phyloP scores from a whole-genome alignment of 2,329 filamentous ascomycete species.

The Delphinella strobiligena region DNA sequence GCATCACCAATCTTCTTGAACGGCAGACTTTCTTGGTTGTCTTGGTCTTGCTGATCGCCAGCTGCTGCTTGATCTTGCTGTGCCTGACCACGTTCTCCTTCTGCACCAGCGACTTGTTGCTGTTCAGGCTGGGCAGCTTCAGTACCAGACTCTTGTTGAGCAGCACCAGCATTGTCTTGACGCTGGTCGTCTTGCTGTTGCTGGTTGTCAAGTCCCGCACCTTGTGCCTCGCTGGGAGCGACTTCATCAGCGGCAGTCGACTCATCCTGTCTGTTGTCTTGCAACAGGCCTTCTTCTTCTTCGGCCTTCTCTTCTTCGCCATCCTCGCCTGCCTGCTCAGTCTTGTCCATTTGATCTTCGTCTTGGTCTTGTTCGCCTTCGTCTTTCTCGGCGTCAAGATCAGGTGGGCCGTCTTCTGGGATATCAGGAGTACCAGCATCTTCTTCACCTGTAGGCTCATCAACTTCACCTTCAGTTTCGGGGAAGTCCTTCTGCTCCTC shows the following conservation, averaged over 20 bases:
- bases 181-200: slow-evolving; percentile 47
- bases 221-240: slow-evolving; percentile 10
- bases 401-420: slow-evolving; percentile 15
- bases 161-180: slow-evolving; percentile 39
- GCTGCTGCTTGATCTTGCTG: slow-evolving; percentile 7
- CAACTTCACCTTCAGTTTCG: slow-evolving; percentile 13
- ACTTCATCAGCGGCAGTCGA: slow-evolving; percentile 12
- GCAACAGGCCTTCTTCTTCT: slow-evolving; percentile 11
- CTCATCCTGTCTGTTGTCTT: slow-evolving; percentile 13
- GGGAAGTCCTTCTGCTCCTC: slow-evolving; percentile 10
- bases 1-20: slow-evolving; percentile 94
- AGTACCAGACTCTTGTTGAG: slow-evolving; percentile 53
- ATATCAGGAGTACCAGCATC: slow-evolving; percentile 8
- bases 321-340: slow-evolving; percentile 29
- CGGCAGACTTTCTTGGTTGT: slow-evolving; percentile 39
- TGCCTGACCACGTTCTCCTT: slow-evolving; percentile 10
- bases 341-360: slow-evolving; percentile 33
- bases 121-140: slow-evolving; percentile 51
- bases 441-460: slow-evolving; percentile 13
- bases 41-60: slow-evolving; percentile 7
- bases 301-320: slow-evolving; percentile 21
- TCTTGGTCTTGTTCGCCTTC: slow-evolving; percentile 25
- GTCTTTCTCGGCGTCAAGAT: slow-evolving; percentile 51
- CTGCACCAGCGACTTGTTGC: slow-evolving; percentile 13
- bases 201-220: slow-evolving; percentile 51